These are phyloP conservation scores for Pneumocystis canis DNA, from an alignment of 1,139 yeast genomes.

Conservation along the genomic window DNA sequence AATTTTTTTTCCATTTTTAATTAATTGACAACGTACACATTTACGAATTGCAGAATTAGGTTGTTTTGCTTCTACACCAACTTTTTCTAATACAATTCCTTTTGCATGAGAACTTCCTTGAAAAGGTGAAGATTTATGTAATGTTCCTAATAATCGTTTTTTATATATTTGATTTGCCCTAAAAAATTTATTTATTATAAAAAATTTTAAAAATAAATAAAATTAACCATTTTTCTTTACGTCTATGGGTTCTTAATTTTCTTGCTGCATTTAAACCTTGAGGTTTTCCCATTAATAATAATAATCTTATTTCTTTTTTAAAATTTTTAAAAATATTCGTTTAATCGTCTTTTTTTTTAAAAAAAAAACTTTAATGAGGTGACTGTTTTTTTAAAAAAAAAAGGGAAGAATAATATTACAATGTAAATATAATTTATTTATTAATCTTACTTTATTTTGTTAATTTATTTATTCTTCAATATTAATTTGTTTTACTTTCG, in stretches of 20 bases:
- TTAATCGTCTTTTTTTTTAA: not conserved
- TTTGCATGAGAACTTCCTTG: slow-evolving; percentile 99
- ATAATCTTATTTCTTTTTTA: not conserved
- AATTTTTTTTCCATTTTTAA: slow-evolving; percentile 99
- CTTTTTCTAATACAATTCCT: slow-evolving; percentile 98
- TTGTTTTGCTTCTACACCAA: slow-evolving; percentile 99
- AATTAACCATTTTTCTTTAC: slow-evolving; percentile 55
- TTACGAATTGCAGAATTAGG: slow-evolving; percentile 99
- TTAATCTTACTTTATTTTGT: too few relatives aligned
- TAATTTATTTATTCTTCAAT: not conserved
- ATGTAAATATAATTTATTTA: too few relatives aligned
- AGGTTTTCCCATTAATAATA: slow-evolving; percentile 16
- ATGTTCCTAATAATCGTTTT: slow-evolving; percentile 98
- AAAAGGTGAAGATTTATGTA: slow-evolving; percentile 99
- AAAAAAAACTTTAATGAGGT: too few relatives aligned
- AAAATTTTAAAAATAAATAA: not conserved
- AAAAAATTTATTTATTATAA: slow-evolving; percentile 36
- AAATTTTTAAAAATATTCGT: too few relatives aligned
- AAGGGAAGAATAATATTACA: too few relatives aligned
- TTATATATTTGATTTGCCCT: slow-evolving; percentile 99
- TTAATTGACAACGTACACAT: slow-evolving; percentile 97
- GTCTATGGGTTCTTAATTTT: slow-evolving; percentile 99
- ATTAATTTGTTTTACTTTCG: not conserved
- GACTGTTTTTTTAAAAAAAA: not conserved
- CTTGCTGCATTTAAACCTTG: slow-evolving; percentile 99